Evolutionary conservation across 352 stramenopile species (phyloP).

Genomic region (Globisporangium paddicum): DNA sequence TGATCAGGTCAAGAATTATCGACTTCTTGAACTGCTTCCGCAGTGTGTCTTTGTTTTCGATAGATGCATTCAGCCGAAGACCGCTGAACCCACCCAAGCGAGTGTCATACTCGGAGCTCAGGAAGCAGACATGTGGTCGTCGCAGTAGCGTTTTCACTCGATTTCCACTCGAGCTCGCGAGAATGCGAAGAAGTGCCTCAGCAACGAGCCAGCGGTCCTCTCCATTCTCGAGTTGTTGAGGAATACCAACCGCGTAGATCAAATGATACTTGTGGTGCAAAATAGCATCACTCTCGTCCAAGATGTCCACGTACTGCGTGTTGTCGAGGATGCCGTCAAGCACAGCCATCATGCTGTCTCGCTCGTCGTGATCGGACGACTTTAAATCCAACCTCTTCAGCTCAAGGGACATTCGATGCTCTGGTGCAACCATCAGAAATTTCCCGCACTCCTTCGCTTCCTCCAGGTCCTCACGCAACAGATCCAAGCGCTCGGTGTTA

Average conservation of each 20-base stretch:
- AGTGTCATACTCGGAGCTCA: slow-evolving; percentile 25
- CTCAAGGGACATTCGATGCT: slow-evolving; percentile 88
- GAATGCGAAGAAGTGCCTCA: slow-evolving; percentile 34
- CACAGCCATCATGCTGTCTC: slow-evolving; percentile 10
- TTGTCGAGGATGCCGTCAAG: slow-evolving; percentile 39
- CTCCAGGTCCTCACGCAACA: slow-evolving; percentile 31
- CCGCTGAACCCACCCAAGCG: slow-evolving; percentile 39
- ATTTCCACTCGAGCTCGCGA: slow-evolving; percentile 11
- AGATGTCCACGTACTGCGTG: slow-evolving; percentile 64
- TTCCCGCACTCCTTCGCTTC: slow-evolving; percentile 35
- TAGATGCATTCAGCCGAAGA: slow-evolving; percentile 30
- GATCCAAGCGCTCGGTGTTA: slow-evolving; percentile 11
- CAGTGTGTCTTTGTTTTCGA: slow-evolving; percentile 14
- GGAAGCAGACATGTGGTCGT: slow-evolving; percentile 30
- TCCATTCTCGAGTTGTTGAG: slow-evolving; percentile 40
- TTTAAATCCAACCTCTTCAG: slow-evolving; percentile 69
- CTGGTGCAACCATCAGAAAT: slow-evolving; percentile 73
- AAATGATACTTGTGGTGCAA: slow-evolving; percentile 87
- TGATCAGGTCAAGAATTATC: slow-evolving; percentile 57
- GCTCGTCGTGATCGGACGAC: slow-evolving; percentile 12
- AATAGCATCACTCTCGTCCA: slow-evolving; percentile 89
- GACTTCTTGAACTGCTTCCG: slow-evolving; percentile 27
- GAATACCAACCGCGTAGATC: slow-evolving; percentile 74
- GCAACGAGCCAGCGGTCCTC: slow-evolving; percentile 48
- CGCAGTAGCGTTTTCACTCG: slow-evolving; percentile 35